Evolutionary conservation across 2,329 filamentous ascomycete species (phyloP).

Genomic region (Beauveria sp.): DNA sequence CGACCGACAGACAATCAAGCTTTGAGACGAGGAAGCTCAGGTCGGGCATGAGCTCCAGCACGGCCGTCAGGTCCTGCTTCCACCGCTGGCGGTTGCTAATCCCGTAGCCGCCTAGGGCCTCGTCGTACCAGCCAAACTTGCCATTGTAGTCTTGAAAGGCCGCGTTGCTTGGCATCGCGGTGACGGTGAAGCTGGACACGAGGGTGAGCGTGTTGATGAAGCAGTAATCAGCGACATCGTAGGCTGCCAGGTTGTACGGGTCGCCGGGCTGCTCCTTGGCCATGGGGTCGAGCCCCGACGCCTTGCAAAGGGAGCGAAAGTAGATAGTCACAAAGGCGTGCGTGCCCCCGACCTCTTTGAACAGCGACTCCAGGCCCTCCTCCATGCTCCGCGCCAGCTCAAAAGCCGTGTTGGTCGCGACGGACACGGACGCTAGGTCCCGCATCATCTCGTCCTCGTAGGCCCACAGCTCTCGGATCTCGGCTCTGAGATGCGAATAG

Average conservation of each 20-base stretch:
- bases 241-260: slow-evolving; percentile 13
- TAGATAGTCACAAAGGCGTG: not conserved
- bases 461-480: slow-evolving; percentile 13
- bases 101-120: not conserved
- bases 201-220: slow-evolving; percentile 6
- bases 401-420: slow-evolving; percentile 17
- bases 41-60: slow-evolving; percentile 13
- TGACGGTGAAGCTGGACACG: not conserved
- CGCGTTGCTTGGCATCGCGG: rapidly evolving
- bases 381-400: slow-evolving; percentile 17
- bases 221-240: slow-evolving; percentile 9
- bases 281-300: slow-evolving; percentile 3
- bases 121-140: slow-evolving; percentile 16
- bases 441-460: not conserved
- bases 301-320: slow-evolving; percentile 1
- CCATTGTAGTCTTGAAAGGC: slow-evolving; percentile 14
- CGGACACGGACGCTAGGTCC: slow-evolving; percentile 15
- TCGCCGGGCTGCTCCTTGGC: not conserved
- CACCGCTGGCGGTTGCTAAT: slow-evolving; percentile 8
- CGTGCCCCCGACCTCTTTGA: slow-evolving; percentile 7
- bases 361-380: slow-evolving; percentile 38
- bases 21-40: slow-evolving; percentile 11
- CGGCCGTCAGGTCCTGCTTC: slow-evolving; percentile 13
- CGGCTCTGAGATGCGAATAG: slow-evolving; percentile 4
- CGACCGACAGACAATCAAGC: slow-evolving; percentile 6